phyloP scores from a whole-genome alignment of 495 filamentous ascomycete genomes.

The Pyrenopolyporus hunteri region DNA sequence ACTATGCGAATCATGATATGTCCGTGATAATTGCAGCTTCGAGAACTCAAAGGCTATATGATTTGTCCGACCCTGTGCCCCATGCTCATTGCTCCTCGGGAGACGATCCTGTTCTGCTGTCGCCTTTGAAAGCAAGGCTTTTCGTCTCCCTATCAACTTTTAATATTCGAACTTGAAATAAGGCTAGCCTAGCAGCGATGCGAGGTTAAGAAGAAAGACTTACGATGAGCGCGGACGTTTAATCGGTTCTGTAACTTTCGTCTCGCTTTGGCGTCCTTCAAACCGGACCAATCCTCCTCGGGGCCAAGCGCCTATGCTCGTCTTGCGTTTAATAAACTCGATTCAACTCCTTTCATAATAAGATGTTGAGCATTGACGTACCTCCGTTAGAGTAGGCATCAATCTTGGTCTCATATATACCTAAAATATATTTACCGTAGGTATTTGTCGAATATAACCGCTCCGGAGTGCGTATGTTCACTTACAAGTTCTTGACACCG shows the following conservation, averaged over 20 bases:
- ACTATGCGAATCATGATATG: not conserved
- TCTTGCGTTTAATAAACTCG: not conserved
- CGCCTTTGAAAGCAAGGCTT: not conserved
- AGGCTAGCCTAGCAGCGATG: not conserved
- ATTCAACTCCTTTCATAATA: not conserved
- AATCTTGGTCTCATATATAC: not conserved
- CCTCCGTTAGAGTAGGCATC: conserved; percentile 22
- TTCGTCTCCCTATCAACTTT: conserved; percentile 21
- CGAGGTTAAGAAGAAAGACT: too few species aligned
- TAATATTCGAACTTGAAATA: not conserved
- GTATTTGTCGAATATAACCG: too few species aligned
- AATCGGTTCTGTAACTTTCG: conserved; percentile 43
- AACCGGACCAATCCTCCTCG: conserved; percentile 44
- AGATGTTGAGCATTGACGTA: conserved; percentile 1
- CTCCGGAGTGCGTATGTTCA: too few species aligned
- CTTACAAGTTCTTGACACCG: too few species aligned
- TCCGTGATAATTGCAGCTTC: not conserved
- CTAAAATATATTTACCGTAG: too few species aligned
- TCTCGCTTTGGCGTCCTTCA: conserved; percentile 34
- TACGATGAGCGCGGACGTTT: conserved; percentile 41
- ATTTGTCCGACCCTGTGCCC: not conserved
- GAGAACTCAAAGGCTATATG: not conserved
- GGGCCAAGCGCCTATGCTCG: conserved; percentile 24
- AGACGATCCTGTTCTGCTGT: not conserved
- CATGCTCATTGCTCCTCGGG: not conserved